phyloP scores from a whole-genome alignment of 495 filamentous ascomycete species.

The Acidiella bohemica region DNA sequence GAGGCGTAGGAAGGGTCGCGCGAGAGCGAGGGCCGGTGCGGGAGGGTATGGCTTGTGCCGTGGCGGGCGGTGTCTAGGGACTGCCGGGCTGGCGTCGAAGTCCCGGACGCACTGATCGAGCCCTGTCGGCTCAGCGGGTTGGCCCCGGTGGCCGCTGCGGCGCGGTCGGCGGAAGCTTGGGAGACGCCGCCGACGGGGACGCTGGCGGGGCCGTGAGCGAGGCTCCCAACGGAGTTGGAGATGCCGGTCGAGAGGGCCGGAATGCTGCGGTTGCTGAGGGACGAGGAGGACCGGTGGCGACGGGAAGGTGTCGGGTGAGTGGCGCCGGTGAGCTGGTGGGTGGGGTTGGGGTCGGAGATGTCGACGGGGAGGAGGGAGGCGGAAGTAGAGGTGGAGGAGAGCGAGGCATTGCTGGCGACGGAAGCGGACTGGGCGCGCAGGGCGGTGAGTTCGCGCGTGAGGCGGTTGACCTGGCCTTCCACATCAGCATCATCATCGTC shows the following conservation, averaged over 20 bases:
- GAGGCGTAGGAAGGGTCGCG: conserved; percentile 13
- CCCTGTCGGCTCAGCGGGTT: conserved; percentile 8
- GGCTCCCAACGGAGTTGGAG: conserved; percentile 29
- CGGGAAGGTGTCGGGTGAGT: conserved; percentile 43
- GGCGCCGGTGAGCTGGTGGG: conserved; percentile 37
- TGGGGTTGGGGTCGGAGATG: conserved; percentile 29
- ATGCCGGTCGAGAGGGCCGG: conserved; percentile 30
- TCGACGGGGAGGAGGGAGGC: conserved; percentile 25
- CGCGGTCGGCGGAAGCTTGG: conserved; percentile 21
- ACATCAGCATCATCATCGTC: neutral
- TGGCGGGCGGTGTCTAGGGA: conserved; percentile 13
- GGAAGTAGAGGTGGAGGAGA: conserved; percentile 50
- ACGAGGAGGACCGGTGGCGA: conserved; percentile 53
- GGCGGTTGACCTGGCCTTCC: conserved; percentile 69
- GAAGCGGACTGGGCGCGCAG: conserved; percentile 70
- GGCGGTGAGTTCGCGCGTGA: conserved; percentile 69
- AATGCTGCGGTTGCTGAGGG: conserved; percentile 42
- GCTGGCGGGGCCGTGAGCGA: conserved; percentile 17
- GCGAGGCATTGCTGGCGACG: conserved; percentile 52
- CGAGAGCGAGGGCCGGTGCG: conserved; percentile 13
- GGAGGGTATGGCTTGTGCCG: conserved; percentile 6
- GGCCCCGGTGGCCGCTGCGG: conserved; percentile 9
- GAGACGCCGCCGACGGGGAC: conserved; percentile 5
- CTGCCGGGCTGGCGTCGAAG: conserved; percentile 18
- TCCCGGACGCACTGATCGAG: conserved; percentile 12